Evolutionary conservation across 2,329 filamentous ascomycete genomes (phyloP).

Genomic region (Tricladium varicosporioides): DNA sequence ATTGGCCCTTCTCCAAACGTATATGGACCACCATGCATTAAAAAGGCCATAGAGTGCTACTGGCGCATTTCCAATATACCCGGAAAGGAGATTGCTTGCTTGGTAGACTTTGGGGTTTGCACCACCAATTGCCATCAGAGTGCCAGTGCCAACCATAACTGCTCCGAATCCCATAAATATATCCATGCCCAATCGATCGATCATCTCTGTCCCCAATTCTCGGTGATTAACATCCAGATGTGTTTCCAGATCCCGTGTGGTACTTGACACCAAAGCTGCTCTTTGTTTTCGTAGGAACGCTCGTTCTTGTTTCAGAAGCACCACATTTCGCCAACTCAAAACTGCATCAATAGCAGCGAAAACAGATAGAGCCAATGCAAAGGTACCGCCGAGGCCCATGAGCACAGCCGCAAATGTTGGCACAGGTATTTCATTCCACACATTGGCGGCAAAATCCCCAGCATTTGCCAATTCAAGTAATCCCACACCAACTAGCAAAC

Average conservation of each 20-base stretch:
- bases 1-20: conserved; percentile 41
- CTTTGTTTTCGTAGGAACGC: conserved; percentile 30
- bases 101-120: conserved; percentile 41
- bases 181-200: conserved; percentile 52
- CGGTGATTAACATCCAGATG: conserved; percentile 45
- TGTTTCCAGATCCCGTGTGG: conserved; percentile 33
- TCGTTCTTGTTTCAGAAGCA: conserved; percentile 43
- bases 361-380: conserved; percentile 44
- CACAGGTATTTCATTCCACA: conserved; percentile 53
- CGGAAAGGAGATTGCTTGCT: conserved; percentile 52
- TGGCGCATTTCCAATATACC: conserved; percentile 53
- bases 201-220: conserved; percentile 49
- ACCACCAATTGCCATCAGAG: conserved; percentile 53
- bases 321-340: conserved; percentile 45
- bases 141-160: conserved; percentile 49
- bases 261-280: conserved; percentile 16
- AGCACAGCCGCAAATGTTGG: conserved; percentile 47
- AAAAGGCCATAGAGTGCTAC: conserved; percentile 48
- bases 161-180: conserved; percentile 48
- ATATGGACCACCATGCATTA: conserved; percentile 48
- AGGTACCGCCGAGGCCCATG: conserved; percentile 51
- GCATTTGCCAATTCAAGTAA: conserved; percentile 56
- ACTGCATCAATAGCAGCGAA: conserved; percentile 45
- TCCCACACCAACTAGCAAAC: conserved; percentile 42
- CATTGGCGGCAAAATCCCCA: conserved; percentile 55